phyloP scores from a whole-genome alignment of 768 basidiomycete species.

The Suillus subaureus region DNA sequence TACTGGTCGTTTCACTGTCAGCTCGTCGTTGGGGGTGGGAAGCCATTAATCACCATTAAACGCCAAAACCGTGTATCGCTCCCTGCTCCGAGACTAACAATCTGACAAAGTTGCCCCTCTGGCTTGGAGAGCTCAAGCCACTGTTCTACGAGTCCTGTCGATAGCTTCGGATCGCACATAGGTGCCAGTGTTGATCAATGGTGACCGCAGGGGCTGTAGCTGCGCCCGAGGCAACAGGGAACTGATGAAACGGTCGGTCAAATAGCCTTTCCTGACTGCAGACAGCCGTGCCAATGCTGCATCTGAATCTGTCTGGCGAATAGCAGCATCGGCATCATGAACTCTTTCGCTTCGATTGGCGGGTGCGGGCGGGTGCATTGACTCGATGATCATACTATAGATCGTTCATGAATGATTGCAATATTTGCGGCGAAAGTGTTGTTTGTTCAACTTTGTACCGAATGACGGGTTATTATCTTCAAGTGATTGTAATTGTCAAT shows the following conservation, averaged over 20 bases:
- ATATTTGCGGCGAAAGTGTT: neutral
- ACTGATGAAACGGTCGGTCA: constrained; percentile 73
- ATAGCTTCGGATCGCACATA: constrained; percentile 82
- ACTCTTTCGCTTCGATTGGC: constrained; percentile 16
- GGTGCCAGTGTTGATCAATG: constrained; percentile 95
- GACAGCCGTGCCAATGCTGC: constrained; percentile 84
- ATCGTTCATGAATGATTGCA: neutral
- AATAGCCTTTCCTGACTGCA: constrained; percentile 80
- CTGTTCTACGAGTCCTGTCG: constrained; percentile 68
- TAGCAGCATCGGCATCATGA: constrained; percentile 56
- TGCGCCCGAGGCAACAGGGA: constrained; percentile 70
- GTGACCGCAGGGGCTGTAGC: constrained; percentile 63
- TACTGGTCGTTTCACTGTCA: constrained; percentile 32
- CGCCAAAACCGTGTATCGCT: constrained; percentile 97
- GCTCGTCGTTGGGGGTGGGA: constrained; percentile 13
- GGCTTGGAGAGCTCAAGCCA: constrained; percentile 56
- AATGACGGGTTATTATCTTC: too few relatives aligned
- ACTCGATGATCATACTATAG: neutral
- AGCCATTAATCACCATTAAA: constrained; percentile 54
- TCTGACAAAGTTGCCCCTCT: constrained; percentile 64
- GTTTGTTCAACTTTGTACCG: neutral
- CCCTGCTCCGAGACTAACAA: constrained; percentile 93
- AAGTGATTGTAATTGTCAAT: too few relatives aligned
- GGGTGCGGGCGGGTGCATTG: constrained; percentile 7
- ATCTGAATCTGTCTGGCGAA: constrained; percentile 81